phyloP scores from a whole-genome alignment of 73 alveolate species.

The Tetrahymena elliotti region DNA sequence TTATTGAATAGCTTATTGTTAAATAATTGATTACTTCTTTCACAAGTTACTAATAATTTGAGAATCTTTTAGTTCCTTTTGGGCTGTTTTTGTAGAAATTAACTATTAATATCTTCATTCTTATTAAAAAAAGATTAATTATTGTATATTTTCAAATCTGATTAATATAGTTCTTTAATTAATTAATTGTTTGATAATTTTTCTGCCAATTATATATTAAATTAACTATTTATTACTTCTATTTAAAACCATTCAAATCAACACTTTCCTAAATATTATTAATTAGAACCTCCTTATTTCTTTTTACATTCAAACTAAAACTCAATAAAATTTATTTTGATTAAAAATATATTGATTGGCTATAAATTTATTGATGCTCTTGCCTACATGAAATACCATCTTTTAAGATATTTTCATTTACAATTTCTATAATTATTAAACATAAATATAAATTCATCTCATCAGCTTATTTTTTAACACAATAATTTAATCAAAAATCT shows the following conservation, averaged over 20 bases:
- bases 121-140: neutral
- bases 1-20: no score
- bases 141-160: neutral
- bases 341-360: neutral
- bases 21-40: neutral
- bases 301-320: neutral
- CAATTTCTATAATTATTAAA: no score
- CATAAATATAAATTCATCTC: no score
- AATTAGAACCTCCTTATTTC: neutral
- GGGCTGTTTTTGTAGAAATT: neutral
- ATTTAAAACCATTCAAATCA: neutral
- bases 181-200: no score
- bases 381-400: neutral
- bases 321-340: neutral
- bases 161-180: no score
- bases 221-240: neutral
- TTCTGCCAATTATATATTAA: neutral
- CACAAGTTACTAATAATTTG: neutral
- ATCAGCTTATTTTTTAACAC: no score
- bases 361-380: no score
- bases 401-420: neutral
- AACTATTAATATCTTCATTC: neutral
- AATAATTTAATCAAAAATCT: no score
- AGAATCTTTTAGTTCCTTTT: neutral
- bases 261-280: neutral